Evolutionary conservation across 352 stramenopile genomes (phyloP).

Genomic region (Phytophthora sojae): DNA sequence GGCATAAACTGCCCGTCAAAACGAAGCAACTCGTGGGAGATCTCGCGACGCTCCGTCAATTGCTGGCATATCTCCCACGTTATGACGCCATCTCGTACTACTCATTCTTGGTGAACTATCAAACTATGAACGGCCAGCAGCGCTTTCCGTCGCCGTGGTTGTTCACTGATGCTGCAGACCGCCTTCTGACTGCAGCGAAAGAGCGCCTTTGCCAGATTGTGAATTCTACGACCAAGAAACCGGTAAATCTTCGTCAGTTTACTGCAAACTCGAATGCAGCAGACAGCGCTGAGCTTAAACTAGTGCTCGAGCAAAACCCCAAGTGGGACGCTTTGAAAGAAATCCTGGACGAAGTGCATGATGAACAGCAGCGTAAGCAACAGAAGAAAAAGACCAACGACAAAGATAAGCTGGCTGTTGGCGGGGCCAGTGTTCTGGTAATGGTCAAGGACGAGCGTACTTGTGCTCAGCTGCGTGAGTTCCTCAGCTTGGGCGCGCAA

Average conservation of each 20-base stretch:
- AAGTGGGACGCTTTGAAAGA: slow-evolving; percentile 95
- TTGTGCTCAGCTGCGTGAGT: slow-evolving; percentile 83
- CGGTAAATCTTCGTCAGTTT: slow-evolving; percentile 45
- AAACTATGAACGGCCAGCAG: slow-evolving; percentile 87
- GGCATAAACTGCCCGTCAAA: slow-evolving; percentile 93
- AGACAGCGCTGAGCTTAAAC: slow-evolving; percentile 56
- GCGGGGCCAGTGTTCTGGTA: slow-evolving; percentile 71
- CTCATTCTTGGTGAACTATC: slow-evolving; percentile 92
- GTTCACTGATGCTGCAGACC: slow-evolving; percentile 93
- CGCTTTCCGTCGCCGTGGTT: slow-evolving; percentile 94
- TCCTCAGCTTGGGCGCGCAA: slow-evolving; percentile 74
- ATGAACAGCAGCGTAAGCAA: slow-evolving; percentile 37
- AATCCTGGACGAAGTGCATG: slow-evolving; percentile 93
- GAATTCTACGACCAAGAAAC: slow-evolving; percentile 55
- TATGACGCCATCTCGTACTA: slow-evolving; percentile 98
- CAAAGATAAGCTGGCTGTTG: slow-evolving; percentile 27
- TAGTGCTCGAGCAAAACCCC: slow-evolving; percentile 91
- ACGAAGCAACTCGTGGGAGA: slow-evolving; percentile 95
- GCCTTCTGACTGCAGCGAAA: slow-evolving; percentile 93
- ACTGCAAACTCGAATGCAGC: slow-evolving; percentile 4
- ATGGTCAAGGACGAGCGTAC: slow-evolving; percentile 93
- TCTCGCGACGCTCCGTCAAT: slow-evolving; percentile 75
- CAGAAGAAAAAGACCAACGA: slow-evolving; percentile 37
- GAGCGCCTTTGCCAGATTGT: slow-evolving; percentile 92
- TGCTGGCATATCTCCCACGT: slow-evolving; percentile 94